These are phyloP conservation scores for Tricharina praecox DNA, from an alignment of 495 filamentous ascomycete genomes.

Conservation along the genomic window DNA sequence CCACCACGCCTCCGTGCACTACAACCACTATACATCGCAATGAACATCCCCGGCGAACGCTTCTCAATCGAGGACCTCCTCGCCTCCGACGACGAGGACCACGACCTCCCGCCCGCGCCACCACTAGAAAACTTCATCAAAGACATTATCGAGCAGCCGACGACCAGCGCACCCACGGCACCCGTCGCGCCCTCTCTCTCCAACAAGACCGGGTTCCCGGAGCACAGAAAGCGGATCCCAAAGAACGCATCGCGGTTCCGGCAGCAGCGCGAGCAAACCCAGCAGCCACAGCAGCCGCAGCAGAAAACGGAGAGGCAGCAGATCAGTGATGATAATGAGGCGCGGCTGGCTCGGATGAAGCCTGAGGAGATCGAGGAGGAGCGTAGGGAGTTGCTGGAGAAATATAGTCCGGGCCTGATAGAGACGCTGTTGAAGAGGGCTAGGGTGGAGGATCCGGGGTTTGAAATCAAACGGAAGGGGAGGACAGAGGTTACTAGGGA, in stretches of 20 bases:
- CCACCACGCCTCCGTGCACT: background rate
- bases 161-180: slow-evolving; percentile 36
- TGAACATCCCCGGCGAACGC: slow-evolving; percentile 44
- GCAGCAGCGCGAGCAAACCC: slow-evolving; percentile 44
- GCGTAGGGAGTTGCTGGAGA: slow-evolving; percentile 51
- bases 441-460: slow-evolving; percentile 56
- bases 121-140: slow-evolving; percentile 39
- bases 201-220: slow-evolving; percentile 62
- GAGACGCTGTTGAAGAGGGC: slow-evolving; percentile 62
- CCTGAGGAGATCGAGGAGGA: slow-evolving; percentile 61
- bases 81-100: slow-evolving; percentile 12
- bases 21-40: slow-evolving; percentile 24
- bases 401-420: slow-evolving; percentile 52
- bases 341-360: slow-evolving; percentile 62
- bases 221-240: slow-evolving; percentile 55
- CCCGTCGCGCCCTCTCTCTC: slow-evolving; percentile 46
- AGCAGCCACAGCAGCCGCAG: slow-evolving; percentile 12
- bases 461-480: too few relatives aligned
- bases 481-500: too few relatives aligned
- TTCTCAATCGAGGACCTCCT: slow-evolving; percentile 31
- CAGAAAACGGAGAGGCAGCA: slow-evolving; percentile 39
- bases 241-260: slow-evolving; percentile 50
- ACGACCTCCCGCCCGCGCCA: slow-evolving; percentile 13
- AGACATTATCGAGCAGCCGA: slow-evolving; percentile 60
- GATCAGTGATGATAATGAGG: slow-evolving; percentile 70